Conservation (phyloP, 495 filamentous ascomycete genomes). For the Neurospora hispaniola region DNA sequence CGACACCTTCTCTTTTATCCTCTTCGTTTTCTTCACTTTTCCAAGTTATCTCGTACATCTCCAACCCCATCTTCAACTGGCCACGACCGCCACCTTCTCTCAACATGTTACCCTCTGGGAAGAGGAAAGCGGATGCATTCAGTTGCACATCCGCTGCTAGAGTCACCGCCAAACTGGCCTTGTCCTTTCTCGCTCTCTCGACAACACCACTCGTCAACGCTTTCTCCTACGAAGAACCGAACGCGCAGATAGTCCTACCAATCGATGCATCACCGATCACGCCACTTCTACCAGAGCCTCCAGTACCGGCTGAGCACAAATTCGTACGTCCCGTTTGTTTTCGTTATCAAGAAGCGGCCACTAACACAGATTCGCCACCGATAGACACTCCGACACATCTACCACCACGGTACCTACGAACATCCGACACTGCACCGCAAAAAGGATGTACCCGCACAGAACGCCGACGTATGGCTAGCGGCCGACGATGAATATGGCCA, state of each 20-base stretch:
- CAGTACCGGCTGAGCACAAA: conserved; percentile 32
- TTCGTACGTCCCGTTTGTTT: conserved; percentile 31
- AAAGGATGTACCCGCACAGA: conserved; percentile 52
- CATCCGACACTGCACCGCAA: conserved; percentile 65
- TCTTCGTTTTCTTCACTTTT: not conserved
- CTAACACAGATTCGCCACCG: not conserved
- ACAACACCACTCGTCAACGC: conserved; percentile 22
- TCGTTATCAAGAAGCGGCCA: not conserved
- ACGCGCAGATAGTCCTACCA: conserved; percentile 20
- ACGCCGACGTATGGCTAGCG: conserved; percentile 51
- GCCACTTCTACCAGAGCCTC: conserved; percentile 30
- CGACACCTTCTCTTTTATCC: not conserved
- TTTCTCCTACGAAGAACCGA: not conserved
- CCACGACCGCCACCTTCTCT: not conserved
- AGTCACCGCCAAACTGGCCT: conserved; percentile 48
- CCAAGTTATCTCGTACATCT: not conserved
- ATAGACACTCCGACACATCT: conserved; percentile 78
- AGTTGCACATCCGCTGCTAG: conserved; percentile 41
- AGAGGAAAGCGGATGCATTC: conserved; percentile 22
- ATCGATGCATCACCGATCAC: conserved; percentile 25
- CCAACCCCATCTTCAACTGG: not conserved
- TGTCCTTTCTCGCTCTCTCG: conserved; percentile 53
- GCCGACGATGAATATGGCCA: conserved; percentile 50
- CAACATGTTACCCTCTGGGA: conserved; percentile 28
- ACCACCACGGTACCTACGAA: conserved; percentile 70